Evolutionary conservation across 2,329 filamentous ascomycete species (phyloP).

Genomic region (Emmonsiellopsis sp.): DNA sequence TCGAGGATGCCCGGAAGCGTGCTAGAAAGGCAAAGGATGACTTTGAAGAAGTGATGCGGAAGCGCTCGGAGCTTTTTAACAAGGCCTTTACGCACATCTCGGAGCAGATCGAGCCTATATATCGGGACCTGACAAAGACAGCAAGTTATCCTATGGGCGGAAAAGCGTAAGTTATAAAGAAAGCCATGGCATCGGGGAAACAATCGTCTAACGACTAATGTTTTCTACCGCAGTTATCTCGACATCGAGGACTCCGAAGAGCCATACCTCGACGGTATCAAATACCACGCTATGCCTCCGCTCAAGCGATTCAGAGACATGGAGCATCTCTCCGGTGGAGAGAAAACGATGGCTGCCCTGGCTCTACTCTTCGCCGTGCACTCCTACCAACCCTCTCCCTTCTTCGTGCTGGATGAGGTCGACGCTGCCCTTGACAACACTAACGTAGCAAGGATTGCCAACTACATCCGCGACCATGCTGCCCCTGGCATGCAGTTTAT

Average conservation of each 20-base stretch:
- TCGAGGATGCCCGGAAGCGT: slow-evolving; percentile 68
- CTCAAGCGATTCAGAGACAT: slow-evolving; percentile 98
- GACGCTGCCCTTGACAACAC: slow-evolving; percentile 97
- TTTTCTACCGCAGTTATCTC: slow-evolving; percentile 50
- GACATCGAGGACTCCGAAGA: slow-evolving; percentile 96
- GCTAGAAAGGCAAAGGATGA: slow-evolving; percentile 69
- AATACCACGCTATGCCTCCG: slow-evolving; percentile 97
- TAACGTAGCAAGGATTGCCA: slow-evolving; percentile 91
- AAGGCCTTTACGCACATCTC: slow-evolving; percentile 92
- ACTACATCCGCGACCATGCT: slow-evolving; percentile 89
- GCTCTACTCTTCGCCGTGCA: slow-evolving; percentile 96
- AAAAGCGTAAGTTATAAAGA: slow-evolving; percentile 42
- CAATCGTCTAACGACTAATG: neutral
- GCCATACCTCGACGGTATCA: slow-evolving; percentile 90
- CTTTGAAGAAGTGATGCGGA: slow-evolving; percentile 72
- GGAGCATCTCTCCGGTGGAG: slow-evolving; percentile 93
- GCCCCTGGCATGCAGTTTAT: slow-evolving; percentile 98
- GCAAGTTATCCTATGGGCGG: slow-evolving; percentile 90
- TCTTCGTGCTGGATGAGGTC: slow-evolving; percentile 97
- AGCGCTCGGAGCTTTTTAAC: slow-evolving; percentile 85
- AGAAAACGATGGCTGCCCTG: slow-evolving; percentile 97
- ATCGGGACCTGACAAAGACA: slow-evolving; percentile 88
- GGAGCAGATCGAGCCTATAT: slow-evolving; percentile 86
- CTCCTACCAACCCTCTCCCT: slow-evolving; percentile 88
- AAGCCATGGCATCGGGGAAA: neutral